Evolutionary conservation across 2,329 filamentous ascomycete species (phyloP).

Genomic region (Cercospora sp.): DNA sequence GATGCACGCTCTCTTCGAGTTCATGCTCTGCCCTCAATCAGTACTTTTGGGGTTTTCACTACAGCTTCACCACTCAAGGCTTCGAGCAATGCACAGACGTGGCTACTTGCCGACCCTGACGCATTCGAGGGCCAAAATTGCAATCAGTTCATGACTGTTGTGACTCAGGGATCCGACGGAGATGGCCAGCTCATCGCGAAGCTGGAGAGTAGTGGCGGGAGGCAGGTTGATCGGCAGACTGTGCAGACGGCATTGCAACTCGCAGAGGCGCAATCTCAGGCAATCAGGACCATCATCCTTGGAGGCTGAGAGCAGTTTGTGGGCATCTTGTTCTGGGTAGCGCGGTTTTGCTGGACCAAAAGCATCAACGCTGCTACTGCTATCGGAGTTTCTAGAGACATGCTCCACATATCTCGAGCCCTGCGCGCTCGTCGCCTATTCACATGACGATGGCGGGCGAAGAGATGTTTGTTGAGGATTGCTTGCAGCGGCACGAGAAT

Average conservation of each 20-base stretch:
- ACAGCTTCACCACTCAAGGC: constrained; percentile 54
- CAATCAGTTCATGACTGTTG: constrained; percentile 76
- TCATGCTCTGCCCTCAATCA: constrained; percentile 69
- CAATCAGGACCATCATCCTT: constrained; percentile 34
- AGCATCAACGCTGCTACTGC: background rate
- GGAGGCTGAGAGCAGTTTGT: background rate
- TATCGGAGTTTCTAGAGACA: background rate
- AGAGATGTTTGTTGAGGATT: background rate
- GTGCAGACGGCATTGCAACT: constrained; percentile 60
- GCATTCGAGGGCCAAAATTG: constrained; percentile 84
- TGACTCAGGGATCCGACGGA: constrained; percentile 60
- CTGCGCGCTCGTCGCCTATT: background rate
- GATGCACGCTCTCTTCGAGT: constrained; percentile 60
- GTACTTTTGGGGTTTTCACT: constrained; percentile 76
- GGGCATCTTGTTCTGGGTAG: background rate
- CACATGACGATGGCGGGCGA: background rate
- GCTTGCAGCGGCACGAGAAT: background rate
- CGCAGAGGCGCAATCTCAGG: constrained; percentile 65
- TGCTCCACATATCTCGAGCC: background rate
- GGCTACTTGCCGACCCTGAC: constrained; percentile 87
- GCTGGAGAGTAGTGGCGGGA: constrained; percentile 83
- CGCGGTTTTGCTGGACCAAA: background rate
- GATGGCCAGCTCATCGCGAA: constrained; percentile 60
- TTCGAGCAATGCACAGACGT: constrained; percentile 47
- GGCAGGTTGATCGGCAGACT: constrained; percentile 63